Evolutionary conservation across 352 stramenopile species (phyloP).

Genomic region (Blastocystis sp.): DNA sequence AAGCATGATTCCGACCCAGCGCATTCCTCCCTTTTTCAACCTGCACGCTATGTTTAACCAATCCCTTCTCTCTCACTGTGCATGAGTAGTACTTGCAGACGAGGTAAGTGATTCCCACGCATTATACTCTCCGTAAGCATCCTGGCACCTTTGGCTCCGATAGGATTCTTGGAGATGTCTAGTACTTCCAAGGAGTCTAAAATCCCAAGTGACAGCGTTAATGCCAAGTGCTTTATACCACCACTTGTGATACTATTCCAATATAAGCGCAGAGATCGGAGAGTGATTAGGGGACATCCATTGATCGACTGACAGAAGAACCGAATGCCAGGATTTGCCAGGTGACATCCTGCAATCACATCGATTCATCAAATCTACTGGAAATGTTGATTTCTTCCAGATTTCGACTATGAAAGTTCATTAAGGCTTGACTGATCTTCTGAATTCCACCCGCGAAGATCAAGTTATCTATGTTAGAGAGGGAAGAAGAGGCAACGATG

Average conservation of each 20-base stretch:
- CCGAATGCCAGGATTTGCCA: not conserved
- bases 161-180: constrained; percentile 15
- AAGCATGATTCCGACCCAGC: not conserved
- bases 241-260: constrained; percentile 17
- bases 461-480: constrained; percentile 9
- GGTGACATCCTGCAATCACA: not conserved
- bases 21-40: not conserved
- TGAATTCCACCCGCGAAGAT: constrained; percentile 14
- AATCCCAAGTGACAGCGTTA: constrained; percentile 9
- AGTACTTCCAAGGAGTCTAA: constrained; percentile 7
- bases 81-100: not conserved
- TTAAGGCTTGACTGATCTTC: not conserved
- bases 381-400: constrained; percentile 31
- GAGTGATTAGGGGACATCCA: constrained; percentile 18
- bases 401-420: constrained; percentile 35
- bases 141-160: not conserved
- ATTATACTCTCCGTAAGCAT: constrained; percentile 24
- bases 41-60: not conserved
- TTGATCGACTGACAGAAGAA: constrained; percentile 5
- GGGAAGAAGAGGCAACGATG: not conserved
- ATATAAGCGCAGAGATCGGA: constrained; percentile 11
- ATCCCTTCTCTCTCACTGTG: not conserved
- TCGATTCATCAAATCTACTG: not conserved
- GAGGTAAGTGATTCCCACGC: not conserved
- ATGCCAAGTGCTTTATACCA: not conserved